These are phyloP conservation scores for Malus hybrid DNA, from an alignment of 331 rosid genomes.

Conservation along the genomic window DNA sequence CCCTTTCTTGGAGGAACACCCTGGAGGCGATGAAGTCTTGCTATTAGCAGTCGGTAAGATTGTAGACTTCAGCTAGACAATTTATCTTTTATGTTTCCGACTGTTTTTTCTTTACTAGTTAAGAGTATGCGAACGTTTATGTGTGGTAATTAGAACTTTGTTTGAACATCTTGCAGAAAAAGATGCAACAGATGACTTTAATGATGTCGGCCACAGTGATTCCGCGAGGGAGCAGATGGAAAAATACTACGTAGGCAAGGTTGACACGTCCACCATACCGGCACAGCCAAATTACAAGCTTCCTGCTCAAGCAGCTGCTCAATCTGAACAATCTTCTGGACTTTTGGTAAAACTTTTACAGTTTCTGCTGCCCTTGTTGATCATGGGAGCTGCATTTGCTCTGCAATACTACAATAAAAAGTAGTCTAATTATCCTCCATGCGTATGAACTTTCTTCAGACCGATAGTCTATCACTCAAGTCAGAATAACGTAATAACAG, in stretches of 20 bases:
- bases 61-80: not conserved
- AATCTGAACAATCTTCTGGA: constrained; percentile 35
- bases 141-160: not conserved
- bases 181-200: constrained; percentile 86
- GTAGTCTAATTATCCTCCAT: constrained; percentile 11
- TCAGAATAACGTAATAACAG: not conserved
- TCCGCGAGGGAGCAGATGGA: constrained; percentile 55
- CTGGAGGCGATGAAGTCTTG: constrained; percentile 90
- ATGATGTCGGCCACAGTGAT: constrained; percentile 75
- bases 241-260: constrained; percentile 48
- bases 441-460: not conserved
- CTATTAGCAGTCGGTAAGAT: constrained; percentile 57
- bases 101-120: constrained; percentile 2
- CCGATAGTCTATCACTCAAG: not conserved
- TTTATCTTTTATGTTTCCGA: not conserved
- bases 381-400: constrained; percentile 51
- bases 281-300: constrained; percentile 14
- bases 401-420: constrained; percentile 46
- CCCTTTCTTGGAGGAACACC: constrained; percentile 79
- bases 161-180: constrained; percentile 40
- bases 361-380: constrained; percentile 56
- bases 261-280: constrained; percentile 52
- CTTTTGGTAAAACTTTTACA: constrained; percentile 36
- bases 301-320: constrained; percentile 18
- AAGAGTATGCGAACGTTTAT: not conserved